A percentile compares a stretch with the other conserved stretches of the same genome.
phyloP scores from a whole-genome alignment of 164 flowering plant species.

The Warburgia ugandensis region DNA sequence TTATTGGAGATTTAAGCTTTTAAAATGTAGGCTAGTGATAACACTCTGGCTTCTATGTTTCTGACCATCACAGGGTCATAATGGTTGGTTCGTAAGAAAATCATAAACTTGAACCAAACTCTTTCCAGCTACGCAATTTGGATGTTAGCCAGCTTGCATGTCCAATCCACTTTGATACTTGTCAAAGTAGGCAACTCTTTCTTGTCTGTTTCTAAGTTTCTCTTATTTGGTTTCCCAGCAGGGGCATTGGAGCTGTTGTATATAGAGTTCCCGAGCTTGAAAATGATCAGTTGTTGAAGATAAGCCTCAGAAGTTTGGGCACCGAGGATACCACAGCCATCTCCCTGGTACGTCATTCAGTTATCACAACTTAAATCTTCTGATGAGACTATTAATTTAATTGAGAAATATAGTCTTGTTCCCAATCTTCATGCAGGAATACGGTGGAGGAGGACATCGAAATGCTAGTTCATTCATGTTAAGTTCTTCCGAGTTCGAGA shows the following conservation, averaged over 20 bases:
- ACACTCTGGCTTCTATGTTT: too few relatives aligned
- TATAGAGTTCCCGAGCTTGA: constrained; percentile 69
- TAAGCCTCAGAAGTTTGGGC: constrained; percentile 71
- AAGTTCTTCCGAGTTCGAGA: constrained; percentile 35
- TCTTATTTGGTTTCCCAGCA: constrained; percentile 9
- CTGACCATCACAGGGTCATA: too few relatives aligned
- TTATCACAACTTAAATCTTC: too few relatives aligned
- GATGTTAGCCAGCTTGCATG: too few relatives aligned
- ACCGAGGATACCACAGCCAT: constrained; percentile 72
- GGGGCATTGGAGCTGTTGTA: constrained; percentile 86
- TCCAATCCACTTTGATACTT: too few relatives aligned
- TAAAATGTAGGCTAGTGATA: too few relatives aligned
- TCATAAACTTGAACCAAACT: too few relatives aligned
- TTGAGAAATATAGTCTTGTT: background rate
- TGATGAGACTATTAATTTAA: background rate
- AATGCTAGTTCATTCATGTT: constrained; percentile 88
- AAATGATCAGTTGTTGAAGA: constrained; percentile 48
- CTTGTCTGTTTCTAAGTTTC: too few relatives aligned
- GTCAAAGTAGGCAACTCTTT: too few relatives aligned
- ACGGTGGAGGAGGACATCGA: constrained; percentile 86
- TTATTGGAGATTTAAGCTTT: too few relatives aligned
- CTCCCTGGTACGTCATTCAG: constrained; percentile 47
- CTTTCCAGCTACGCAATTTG: too few relatives aligned
- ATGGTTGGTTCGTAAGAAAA: too few relatives aligned
- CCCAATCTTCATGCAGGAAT: constrained; percentile 32